These are phyloP conservation scores for Thermochaetoides thermophila DNA, from an alignment of 495 filamentous ascomycete genomes.

Conservation along the genomic window DNA sequence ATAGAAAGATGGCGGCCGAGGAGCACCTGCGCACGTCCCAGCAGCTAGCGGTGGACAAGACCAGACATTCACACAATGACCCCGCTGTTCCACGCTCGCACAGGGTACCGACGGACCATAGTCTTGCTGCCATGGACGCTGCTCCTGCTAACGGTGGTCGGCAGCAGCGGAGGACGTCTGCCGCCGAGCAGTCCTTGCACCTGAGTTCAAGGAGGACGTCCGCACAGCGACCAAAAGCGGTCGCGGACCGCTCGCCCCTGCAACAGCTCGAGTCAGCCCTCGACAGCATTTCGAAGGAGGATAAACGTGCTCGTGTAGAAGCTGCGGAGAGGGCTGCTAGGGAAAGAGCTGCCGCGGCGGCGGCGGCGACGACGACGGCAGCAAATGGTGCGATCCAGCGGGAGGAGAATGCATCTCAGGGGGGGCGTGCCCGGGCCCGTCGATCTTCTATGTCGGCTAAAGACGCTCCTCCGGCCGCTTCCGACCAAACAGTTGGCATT, in stretches of 20 bases:
- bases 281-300: conserved; percentile 80
- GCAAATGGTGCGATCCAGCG: conserved; percentile 3
- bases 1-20: conserved; percentile 27
- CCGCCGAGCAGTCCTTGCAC: conserved; percentile 16
- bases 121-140: too few species aligned
- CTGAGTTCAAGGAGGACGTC: conserved; percentile 14
- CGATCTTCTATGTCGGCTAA: conserved; percentile 3
- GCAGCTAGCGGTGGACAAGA: conserved; percentile 20
- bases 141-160: too few species aligned
- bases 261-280: conserved; percentile 83
- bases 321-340: conserved; percentile 49
- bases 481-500: conserved; percentile 7
- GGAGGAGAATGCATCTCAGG: conserved; percentile 10
- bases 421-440: conserved; percentile 12
- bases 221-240: conserved; percentile 29
- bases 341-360: conserved; percentile 30
- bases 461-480: conserved; percentile 10
- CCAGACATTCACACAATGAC: conserved; percentile 16
- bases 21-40: conserved; percentile 22
- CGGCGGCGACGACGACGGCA: too few species aligned
- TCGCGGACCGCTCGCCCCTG: conserved; percentile 68
- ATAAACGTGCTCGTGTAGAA: conserved; percentile 67
- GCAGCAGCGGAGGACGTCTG: conserved; percentile 17
- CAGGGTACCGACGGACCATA: conserved; percentile 12
- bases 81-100: conserved; percentile 12